These are phyloP conservation scores for Neonothopanus nambi DNA, from an alignment of 1,284 basidiomycete genomes.

Conservation along the genomic window DNA sequence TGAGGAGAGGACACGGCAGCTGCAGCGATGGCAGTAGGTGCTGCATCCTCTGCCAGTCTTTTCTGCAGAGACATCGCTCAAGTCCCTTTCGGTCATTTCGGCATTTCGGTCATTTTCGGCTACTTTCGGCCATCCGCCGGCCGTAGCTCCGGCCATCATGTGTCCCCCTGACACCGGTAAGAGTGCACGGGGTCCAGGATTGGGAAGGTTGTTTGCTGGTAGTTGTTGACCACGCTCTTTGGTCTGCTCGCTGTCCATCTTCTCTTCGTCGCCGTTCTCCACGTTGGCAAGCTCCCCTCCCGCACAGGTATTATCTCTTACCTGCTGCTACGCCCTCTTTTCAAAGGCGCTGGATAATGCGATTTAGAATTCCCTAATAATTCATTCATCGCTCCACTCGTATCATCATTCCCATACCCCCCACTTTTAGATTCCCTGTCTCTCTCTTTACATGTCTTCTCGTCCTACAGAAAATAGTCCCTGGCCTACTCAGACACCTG, in stretches of 20 bases:
- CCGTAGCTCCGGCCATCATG: too few relatives aligned
- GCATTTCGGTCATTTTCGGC: too few relatives aligned
- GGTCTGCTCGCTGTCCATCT: constrained; percentile 8
- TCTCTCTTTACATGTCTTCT: constrained; percentile 18
- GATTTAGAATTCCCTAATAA: constrained; percentile 26
- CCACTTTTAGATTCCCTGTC: constrained; percentile 20
- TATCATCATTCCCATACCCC: constrained; percentile 20
- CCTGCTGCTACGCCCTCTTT: constrained; percentile 9
- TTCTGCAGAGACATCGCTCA: constrained; percentile 33
- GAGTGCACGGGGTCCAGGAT: too few relatives aligned
- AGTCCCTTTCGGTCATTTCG: too few relatives aligned
- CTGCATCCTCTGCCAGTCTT: constrained; percentile 56
- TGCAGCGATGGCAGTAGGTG: constrained; percentile 66
- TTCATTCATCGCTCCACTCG: constrained; percentile 20
- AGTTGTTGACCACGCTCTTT: too few relatives aligned
- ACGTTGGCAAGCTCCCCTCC: constrained; percentile 12
- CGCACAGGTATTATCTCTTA: constrained; percentile 3
- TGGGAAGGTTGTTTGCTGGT: too few relatives aligned
- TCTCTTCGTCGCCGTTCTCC: constrained; percentile 18
- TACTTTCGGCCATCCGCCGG: too few relatives aligned
- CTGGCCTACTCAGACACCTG: constrained; percentile 17
- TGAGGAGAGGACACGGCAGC: constrained; percentile 58
- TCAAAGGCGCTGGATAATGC: constrained; percentile 40
- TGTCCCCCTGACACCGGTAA: too few relatives aligned
- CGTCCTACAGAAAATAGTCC: constrained; percentile 15